phyloP scores from a whole-genome alignment of 495 filamentous ascomycete species.

The Neurospora sp. region DNA sequence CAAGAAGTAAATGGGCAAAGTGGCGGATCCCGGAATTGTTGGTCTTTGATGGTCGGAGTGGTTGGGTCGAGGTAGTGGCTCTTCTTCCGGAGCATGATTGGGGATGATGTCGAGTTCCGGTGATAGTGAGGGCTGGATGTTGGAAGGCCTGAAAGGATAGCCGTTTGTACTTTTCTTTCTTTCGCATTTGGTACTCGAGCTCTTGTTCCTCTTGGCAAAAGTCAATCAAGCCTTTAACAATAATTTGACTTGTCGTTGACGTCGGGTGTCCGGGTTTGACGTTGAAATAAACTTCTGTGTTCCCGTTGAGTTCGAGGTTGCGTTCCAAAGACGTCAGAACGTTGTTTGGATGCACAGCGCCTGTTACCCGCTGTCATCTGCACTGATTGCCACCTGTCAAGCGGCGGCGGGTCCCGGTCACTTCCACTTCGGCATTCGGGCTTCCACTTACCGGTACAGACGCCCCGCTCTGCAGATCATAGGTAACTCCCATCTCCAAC shows the following conservation, averaged over 20 bases:
- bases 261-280: neutral
- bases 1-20: conserved; percentile 11
- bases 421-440: neutral
- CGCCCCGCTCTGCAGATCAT: neutral
- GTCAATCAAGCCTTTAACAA: conserved; percentile 24
- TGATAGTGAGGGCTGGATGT: neutral
- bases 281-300: neutral
- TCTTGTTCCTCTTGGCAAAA: conserved; percentile 12
- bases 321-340: neutral
- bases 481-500: neutral
- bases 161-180: conserved; percentile 1
- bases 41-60: neutral
- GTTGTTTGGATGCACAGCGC: neutral
- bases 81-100: neutral
- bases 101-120: neutral
- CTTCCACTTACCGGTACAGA: neutral
- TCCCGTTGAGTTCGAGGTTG: neutral
- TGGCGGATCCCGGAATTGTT: neutral
- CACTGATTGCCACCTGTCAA: neutral
- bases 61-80: neutral
- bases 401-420: neutral
- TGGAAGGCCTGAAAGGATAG: neutral
- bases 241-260: neutral
- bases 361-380: neutral
- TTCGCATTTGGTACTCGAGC: neutral